Conservation (phyloP, 805 yeast genomes). For the Hanseniaspora jakobsenii region DNA sequence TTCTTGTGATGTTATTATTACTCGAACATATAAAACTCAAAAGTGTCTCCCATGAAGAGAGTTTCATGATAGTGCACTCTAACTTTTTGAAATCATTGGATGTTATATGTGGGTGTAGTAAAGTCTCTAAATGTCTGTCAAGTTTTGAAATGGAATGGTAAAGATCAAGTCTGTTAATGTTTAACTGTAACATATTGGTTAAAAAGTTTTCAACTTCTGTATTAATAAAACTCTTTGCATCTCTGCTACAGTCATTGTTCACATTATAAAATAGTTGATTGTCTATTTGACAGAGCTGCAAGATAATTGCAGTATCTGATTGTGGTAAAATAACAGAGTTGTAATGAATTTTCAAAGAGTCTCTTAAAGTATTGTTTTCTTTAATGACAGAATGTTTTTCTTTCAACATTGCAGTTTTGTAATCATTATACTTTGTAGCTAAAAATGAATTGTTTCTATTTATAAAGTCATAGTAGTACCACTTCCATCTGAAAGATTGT, state of each 20-base stretch:
- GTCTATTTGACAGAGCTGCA: conserved; percentile 6
- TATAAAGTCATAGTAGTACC: conserved; percentile 8
- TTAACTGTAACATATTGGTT: conserved; percentile 5
- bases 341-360: conserved; percentile 8
- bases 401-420: too few relatives aligned
- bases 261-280: not conserved
- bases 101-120: not conserved
- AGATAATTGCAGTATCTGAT: not conserved
- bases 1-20: conserved; percentile 89
- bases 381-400: too few relatives aligned
- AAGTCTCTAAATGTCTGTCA: conserved; percentile 1
- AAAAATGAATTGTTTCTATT: too few relatives aligned
- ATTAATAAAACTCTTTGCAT: too few relatives aligned
- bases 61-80: conserved; percentile 53
- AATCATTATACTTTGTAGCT: too few relatives aligned
- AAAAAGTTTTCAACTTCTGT: conserved; percentile 1
- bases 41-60: conserved; percentile 95
- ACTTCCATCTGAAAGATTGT: conserved; percentile 14
- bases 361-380: too few relatives aligned
- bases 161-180: not conserved
- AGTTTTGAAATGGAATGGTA: conserved; percentile 3
- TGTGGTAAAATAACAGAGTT: not conserved
- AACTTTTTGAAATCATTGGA: conserved; percentile 1
- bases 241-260: too few relatives aligned
- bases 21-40: conserved; percentile 86